Evolutionary conservation across 164 flowering plant species (phyloP), one percentile per base, ranked within the genome.

Genomic region (Berberis thunbergii): DNA sequence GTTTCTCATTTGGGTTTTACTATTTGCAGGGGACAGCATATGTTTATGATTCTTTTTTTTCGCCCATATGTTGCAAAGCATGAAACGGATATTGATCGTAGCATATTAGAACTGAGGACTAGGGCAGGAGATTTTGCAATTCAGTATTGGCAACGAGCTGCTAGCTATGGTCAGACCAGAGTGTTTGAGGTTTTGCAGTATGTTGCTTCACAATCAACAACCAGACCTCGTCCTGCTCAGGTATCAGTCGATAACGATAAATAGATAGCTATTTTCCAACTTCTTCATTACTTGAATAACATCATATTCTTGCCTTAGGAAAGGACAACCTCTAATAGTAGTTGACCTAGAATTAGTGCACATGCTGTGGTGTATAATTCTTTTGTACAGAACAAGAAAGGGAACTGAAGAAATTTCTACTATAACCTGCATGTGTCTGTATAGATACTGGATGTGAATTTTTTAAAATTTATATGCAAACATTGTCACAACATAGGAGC

Each of bases 11-110:
- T 26, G 13, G 59, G 13, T 26, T 6, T 26, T 13, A 12, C 7
- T 52, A 52, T 6, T 65, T 54, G 48, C 78, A 91, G 96, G 97
- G 97, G 70, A 84, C 97, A 66, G 69, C 86, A 67, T 91, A 89
- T 70, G 86, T 91, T 8, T 91, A 91, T 74, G 86, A 83, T 70
- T 80, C 91, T 12, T 91, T 91, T 91, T 83, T 87, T 91, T 63
- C 79, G 72, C 58, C 97, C 96, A 48, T 84, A 84, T 67, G 72
- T 89, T 69, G 79, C 85, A 63, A 86, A 80, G 76, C 97, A 89
- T 76, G 97, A 91, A 71, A 74, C 76, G 43, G 94, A 89, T 45
- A 91, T 91, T 62, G 97, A 91, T 75, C 87, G 86, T 2, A 87
- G 76, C 68, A 73, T 91, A 84, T 62, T 79, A 68, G 91, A 89